A percentile compares a stretch with the other conserved stretches of the same genome.
Conservation (phyloP, 2,329 filamentous ascomycete species). For the Aspergillus nomiae region DNA sequence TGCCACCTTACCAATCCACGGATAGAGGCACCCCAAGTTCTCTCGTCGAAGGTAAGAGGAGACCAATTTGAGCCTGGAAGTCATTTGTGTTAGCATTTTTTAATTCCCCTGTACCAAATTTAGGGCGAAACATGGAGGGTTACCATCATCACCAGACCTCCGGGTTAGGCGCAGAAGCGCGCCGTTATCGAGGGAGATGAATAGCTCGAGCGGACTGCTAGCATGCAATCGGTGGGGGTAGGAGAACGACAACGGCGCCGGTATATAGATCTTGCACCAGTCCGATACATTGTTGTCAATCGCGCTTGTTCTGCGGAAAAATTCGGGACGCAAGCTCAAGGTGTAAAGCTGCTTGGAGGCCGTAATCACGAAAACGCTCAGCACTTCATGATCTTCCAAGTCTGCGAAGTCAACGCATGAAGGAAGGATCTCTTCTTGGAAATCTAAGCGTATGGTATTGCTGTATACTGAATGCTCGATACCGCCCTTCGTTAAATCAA, state of each 20-base stretch:
- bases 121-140: conserved; percentile 15
- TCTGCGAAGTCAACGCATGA: conserved; percentile 84
- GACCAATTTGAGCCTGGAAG: conserved; percentile 45
- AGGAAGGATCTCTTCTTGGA: conserved; percentile 71
- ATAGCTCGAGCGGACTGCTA: conserved; percentile 69
- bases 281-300: conserved; percentile 74
- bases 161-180: conserved; percentile 67
- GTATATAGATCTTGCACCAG: conserved; percentile 72
- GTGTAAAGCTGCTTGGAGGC: conserved; percentile 79
- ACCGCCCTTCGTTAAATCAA: conserved; percentile 74
- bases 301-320: conserved; percentile 70
- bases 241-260: conserved; percentile 75
- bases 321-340: conserved; percentile 77
- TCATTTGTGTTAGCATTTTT: conserved; percentile 10
- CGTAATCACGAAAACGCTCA: conserved; percentile 80
- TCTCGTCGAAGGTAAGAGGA: conserved; percentile 51
- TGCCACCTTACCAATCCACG: conserved; percentile 50
- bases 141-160: conserved; percentile 55
- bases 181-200: conserved; percentile 65
- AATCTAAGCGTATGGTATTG: conserved; percentile 75
- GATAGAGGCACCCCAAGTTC: conserved; percentile 51
- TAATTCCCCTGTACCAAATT: conserved; percentile 8
- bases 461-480: conserved; percentile 67
- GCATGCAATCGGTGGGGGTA: conserved; percentile 79
- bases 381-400: conserved; percentile 71